Base-by-base conservation (phyloP, 2,329 filamentous ascomycete species). In the Phaeoacremonium minimum region DNA sequence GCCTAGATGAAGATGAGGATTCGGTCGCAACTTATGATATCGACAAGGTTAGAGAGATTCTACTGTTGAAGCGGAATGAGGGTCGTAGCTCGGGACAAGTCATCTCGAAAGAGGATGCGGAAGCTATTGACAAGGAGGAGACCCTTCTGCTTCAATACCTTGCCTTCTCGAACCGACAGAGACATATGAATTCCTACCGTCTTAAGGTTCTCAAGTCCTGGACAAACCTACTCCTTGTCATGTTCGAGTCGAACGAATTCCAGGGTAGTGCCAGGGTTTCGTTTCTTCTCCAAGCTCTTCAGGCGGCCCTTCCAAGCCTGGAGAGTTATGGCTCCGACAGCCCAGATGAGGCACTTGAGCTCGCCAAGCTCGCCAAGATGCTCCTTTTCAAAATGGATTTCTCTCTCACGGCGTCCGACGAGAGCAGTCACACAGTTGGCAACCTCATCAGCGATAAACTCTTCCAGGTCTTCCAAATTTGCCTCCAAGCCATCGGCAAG, bases 391-490 rank as follows among this genome's bases (percentile, higher is more conserved):
- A 84, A 56, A 66, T 93, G 50, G 77, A 89, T 57, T 67, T 83
- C 61, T 57, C 59, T 5, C 50, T 58, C 15, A 41, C 58, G 2
- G 48, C 61, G 30, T 49, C 55, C 11, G 68, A 77, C 43, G 64
- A 64, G 36, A 66, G 60, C 42, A 13, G 8, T 15, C 57, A 60
- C 33, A 64, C 66, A 4, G 67, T 76, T 37, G 76, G 83, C 22
- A 87, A 88, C 55, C 72, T 91, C 17, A 80, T 93, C 20, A 86
- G 88, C 54, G 91, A 97, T 56, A 87, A 93, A 52, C 73, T 97
- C 1, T 90, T 89, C 54, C 85, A 95, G 53, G 75, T 97, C 4
- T 96, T 98, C 70, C 86, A 95, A 44, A 78, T 88, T 28, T 90
- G 87, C 43, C 70, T 96, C 12, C 77, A 83, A 48, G 87, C 88